Evolutionary conservation across 139 green algal genomes (phyloP).

Genomic region (Coccomyxa sp.): DNA sequence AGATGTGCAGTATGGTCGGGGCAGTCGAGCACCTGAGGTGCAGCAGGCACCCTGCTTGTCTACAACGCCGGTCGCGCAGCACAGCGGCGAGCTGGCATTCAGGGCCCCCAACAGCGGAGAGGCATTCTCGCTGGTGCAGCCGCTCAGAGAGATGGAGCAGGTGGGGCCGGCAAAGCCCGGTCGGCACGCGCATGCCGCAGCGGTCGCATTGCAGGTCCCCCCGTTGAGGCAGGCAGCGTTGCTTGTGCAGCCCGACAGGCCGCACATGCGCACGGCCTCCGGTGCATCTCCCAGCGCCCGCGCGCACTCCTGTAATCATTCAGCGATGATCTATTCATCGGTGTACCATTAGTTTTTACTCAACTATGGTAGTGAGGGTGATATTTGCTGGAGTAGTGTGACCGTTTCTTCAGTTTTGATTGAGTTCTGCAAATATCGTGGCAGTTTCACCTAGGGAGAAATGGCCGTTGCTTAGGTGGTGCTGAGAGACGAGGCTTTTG

Average conservation of each 20-base stretch:
- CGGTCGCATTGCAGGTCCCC: constrained; percentile 12
- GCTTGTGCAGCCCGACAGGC: constrained; percentile 9
- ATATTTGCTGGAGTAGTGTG: neutral
- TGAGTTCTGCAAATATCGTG: neutral
- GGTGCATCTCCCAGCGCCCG: constrained; percentile 3
- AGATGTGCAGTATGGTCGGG: neutral
- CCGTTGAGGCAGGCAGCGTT: constrained; percentile 10
- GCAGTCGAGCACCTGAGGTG: constrained; percentile 7
- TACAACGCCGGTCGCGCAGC: constrained; percentile 20
- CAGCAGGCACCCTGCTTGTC: constrained; percentile 20
- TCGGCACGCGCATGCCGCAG: constrained; percentile 11
- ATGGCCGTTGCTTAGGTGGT: neutral
- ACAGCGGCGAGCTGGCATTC: neutral
- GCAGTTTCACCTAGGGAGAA: neutral
- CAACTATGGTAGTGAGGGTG: neutral
- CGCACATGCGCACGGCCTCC: constrained; percentile 2
- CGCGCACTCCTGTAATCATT: constrained; percentile 13
- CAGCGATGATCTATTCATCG: neutral
- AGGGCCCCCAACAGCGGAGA: no score
- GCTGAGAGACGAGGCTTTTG: no score
- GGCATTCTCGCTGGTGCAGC: neutral
- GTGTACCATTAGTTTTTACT: neutral
- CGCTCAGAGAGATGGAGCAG: constrained; percentile 7
- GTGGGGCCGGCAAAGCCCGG: constrained; percentile 6
- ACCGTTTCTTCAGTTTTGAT: neutral